Evolutionary conservation across 2,329 filamentous ascomycete genomes (phyloP).

Genomic region (Aspergillus sp.): DNA sequence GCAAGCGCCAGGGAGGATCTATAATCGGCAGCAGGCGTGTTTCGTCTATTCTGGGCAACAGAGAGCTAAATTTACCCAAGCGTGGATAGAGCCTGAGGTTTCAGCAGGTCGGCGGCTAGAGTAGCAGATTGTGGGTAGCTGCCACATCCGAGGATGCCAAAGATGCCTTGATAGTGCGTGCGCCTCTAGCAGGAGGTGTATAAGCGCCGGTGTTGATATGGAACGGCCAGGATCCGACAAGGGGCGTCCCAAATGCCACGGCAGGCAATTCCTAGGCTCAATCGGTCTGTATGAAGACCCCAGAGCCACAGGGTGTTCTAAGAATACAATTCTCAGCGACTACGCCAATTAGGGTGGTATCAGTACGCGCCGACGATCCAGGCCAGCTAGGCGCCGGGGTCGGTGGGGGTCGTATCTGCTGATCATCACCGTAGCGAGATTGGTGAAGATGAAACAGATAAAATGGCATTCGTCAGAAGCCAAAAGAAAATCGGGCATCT

Average conservation of each 20-base stretch:
- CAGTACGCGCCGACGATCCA: slow-evolving; percentile 27
- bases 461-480: slow-evolving; percentile 4
- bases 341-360: slow-evolving; percentile 13
- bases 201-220: slow-evolving; percentile 21
- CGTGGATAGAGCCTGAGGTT: slow-evolving; percentile 9
- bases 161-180: slow-evolving; percentile 12
- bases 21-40: slow-evolving; percentile 25
- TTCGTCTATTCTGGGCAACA: slow-evolving; percentile 27
- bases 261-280: slow-evolving; percentile 3
- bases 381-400: slow-evolving; percentile 22
- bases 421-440: slow-evolving; percentile 11
- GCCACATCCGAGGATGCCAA: background rate
- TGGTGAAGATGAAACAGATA: slow-evolving; percentile 12
- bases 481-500: background rate
- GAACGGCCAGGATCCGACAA: slow-evolving; percentile 5
- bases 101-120: slow-evolving; percentile 22
- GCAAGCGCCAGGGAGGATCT: slow-evolving; percentile 24
- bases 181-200: slow-evolving; percentile 5
- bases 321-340: slow-evolving; percentile 19
- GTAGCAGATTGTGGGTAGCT: slow-evolving; percentile 2
- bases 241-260: slow-evolving; percentile 12
- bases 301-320: slow-evolving; percentile 22
- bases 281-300: slow-evolving; percentile 19
- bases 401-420: slow-evolving; percentile 18
- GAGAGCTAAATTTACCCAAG: slow-evolving; percentile 17